A percentile compares a stretch with the other conserved stretches of the same genome.
Evolutionary conservation across 1,284 basidiomycete species (phyloP).

Genomic region (Ustilago loliicola): DNA sequence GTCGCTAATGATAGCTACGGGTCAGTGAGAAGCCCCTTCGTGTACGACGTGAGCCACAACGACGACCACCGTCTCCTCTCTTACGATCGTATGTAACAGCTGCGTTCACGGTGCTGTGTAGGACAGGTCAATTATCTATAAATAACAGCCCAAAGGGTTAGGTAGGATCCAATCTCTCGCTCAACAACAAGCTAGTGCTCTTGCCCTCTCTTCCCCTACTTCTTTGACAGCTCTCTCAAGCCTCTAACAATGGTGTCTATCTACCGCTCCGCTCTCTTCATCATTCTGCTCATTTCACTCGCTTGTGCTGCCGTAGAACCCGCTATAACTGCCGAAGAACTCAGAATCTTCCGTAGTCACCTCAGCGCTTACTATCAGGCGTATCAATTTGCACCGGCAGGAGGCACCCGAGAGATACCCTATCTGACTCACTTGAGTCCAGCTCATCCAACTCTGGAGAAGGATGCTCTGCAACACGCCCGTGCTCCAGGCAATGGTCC

Average conservation of each 20-base stretch:
- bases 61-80: too few species aligned
- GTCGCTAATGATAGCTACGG: too few species aligned
- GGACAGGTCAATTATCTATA: too few species aligned
- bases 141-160: too few species aligned
- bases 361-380: not conserved
- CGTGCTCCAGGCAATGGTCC: not conserved
- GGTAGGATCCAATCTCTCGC: too few species aligned
- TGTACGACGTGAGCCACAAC: too few species aligned
- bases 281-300: not conserved
- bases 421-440: not conserved
- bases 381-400: not conserved
- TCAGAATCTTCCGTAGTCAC: not conserved
- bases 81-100: too few species aligned
- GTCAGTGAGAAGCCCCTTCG: too few species aligned
- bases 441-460: constrained; percentile 3
- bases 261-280: not conserved
- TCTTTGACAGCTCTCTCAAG: too few species aligned
- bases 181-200: too few species aligned
- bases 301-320: not conserved
- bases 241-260: not conserved
- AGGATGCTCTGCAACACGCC: not conserved
- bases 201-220: too few species aligned
- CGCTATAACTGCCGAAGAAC: not conserved
- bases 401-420: not conserved
- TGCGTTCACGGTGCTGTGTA: too few species aligned